Percentiles rank a stretch among this genome's conserved stretches.
phyloP scores from a whole-genome alignment of 208 protist species.

The Acanthamoeba royreba region DNA sequence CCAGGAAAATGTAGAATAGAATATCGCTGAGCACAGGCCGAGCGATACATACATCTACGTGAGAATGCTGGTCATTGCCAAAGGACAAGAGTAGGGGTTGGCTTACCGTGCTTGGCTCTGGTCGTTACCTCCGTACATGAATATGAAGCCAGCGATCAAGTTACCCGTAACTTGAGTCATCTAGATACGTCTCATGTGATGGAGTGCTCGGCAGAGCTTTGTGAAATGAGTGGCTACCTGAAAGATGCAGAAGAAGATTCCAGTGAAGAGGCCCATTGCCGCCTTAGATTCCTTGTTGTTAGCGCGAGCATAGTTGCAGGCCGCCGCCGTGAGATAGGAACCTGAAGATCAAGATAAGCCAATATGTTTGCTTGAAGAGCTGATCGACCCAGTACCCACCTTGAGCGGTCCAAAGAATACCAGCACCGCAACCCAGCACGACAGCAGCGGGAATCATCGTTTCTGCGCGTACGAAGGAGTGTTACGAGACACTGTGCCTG shows the following conservation, averaged over 20 bases:
- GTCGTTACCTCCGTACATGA: neutral
- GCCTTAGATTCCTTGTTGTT: neutral
- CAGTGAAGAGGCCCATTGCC: slow-evolving; percentile 29
- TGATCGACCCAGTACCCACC: neutral
- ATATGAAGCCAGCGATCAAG: neutral
- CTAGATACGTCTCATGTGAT: too few relatives aligned
- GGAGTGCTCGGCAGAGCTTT: neutral
- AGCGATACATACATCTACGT: too few relatives aligned
- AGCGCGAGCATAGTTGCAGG: neutral
- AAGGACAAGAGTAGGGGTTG: neutral
- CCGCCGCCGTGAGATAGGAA: neutral
- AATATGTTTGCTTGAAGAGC: neutral
- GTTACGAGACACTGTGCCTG: neutral
- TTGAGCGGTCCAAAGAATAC: neutral
- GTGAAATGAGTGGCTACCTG: too few relatives aligned
- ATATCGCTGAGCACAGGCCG: neutral
- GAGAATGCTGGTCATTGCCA: too few relatives aligned
- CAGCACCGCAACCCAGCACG: neutral
- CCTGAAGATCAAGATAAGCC: neutral
- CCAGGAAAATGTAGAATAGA: slow-evolving; percentile 14
- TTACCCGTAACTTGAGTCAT: slow-evolving; percentile 28
- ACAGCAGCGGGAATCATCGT: slow-evolving; percentile 19
- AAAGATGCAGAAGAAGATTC: slow-evolving; percentile 29
- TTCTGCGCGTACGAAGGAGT: neutral
- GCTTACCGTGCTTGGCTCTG: neutral